Evolutionary conservation across 495 filamentous ascomycete genomes (phyloP).

Genomic region (Daldinia concentrica): DNA sequence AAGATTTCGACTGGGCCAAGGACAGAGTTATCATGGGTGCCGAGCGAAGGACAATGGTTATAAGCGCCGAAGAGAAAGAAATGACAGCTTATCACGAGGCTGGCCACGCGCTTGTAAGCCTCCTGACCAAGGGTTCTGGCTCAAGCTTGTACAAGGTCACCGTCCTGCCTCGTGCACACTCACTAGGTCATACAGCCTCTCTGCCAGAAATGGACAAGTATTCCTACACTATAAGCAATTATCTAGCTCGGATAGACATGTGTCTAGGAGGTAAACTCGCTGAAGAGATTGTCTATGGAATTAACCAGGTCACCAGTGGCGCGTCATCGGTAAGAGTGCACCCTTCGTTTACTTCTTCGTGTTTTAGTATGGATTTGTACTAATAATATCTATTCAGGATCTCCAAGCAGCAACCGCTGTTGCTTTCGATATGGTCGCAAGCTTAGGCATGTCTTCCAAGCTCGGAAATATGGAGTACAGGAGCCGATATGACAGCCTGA

Average conservation of each 20-base stretch:
- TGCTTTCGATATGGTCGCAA: constrained; percentile 86
- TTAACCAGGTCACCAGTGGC: constrained; percentile 86
- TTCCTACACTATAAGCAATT: constrained; percentile 76
- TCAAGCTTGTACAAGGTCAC: constrained; percentile 94
- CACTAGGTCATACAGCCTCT: constrained; percentile 84
- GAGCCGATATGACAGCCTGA: constrained; percentile 80
- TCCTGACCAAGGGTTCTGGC: constrained; percentile 74
- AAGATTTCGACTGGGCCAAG: constrained; percentile 95
- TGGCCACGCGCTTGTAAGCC: constrained; percentile 88
- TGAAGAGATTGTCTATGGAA: constrained; percentile 90
- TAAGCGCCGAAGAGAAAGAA: constrained; percentile 83
- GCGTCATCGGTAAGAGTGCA: constrained; percentile 71
- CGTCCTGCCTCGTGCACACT: constrained; percentile 87
- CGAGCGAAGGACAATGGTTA: constrained; percentile 85
- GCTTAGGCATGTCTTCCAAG: constrained; percentile 85
- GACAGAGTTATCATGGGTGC: constrained; percentile 99
- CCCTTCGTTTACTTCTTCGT: neutral
- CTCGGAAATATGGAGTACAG: constrained; percentile 90
- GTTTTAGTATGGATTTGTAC: constrained; percentile 21
- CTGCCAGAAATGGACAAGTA: constrained; percentile 92
- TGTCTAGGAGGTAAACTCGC: constrained; percentile 93
- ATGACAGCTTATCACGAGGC: constrained; percentile 98
- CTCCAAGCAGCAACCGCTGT: constrained; percentile 79
- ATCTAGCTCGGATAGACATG: constrained; percentile 79
- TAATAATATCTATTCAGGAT: constrained; percentile 64